These are phyloP conservation scores for Crotalaria pallida DNA, from an alignment of 306 rosid genomes.

Conservation along the genomic window DNA sequence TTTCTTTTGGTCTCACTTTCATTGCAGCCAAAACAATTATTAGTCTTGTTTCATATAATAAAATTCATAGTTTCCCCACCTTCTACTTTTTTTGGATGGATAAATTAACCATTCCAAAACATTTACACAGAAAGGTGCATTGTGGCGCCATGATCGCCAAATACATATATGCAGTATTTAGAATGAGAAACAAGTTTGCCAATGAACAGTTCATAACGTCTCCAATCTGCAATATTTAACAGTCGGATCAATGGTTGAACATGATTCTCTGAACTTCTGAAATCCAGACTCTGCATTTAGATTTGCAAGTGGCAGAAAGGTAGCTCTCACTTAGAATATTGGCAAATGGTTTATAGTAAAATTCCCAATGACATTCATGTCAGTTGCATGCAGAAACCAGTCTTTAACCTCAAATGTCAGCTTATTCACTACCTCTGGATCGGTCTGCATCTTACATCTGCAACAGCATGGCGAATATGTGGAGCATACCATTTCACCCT, in stretches of 20 bases:
- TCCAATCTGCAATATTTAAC: slow-evolving; percentile 1
- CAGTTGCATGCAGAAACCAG: not conserved
- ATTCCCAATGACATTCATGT: not conserved
- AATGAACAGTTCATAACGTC: not conserved
- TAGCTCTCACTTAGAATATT: not conserved
- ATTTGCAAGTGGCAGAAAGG: not conserved
- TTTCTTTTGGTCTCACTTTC: not conserved
- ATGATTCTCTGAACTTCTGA: not conserved
- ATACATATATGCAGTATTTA: not conserved
- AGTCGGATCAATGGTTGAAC: not conserved
- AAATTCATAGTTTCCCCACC: not conserved
- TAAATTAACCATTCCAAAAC: not conserved
- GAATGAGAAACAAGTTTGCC: not conserved
- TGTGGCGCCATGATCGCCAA: not conserved
- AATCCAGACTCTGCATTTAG: not conserved
- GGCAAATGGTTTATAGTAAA: not conserved
- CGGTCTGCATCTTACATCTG: slow-evolving; percentile 67
- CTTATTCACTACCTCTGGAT: slow-evolving; percentile 19
- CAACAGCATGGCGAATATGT: slow-evolving; percentile 83
- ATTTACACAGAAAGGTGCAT: not conserved
- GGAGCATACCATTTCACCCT: slow-evolving; percentile 98
- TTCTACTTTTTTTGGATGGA: not conserved
- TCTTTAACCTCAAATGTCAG: slow-evolving; percentile 2
- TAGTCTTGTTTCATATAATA: not conserved
- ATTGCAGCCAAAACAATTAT: not conserved